A percentile compares a stretch with the other conserved stretches of the same genome.
Conservation (phyloP, 805 yeast species). For the Kodamaea neixiangensis region DNA sequence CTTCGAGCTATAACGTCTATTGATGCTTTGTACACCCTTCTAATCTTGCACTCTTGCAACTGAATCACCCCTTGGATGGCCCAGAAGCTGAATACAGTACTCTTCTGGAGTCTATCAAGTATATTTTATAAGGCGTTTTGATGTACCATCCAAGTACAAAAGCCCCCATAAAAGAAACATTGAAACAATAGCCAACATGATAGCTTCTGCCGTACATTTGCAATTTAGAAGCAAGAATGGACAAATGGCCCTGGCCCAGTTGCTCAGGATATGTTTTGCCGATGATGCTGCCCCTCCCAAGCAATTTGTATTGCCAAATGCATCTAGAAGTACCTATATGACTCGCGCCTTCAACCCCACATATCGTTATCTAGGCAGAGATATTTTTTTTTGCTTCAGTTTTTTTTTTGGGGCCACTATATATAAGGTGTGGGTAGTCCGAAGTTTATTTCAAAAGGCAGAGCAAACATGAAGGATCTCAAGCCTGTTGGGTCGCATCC, state of each 20-base stretch:
- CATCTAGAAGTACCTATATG: background rate
- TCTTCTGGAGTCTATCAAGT: too few species aligned
- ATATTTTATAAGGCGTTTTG: background rate
- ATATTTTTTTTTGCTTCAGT: background rate
- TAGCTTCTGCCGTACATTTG: background rate
- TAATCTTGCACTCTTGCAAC: too few species aligned
- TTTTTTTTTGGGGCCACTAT: background rate
- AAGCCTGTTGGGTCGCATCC: conserved; percentile 23
- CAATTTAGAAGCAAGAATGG: background rate
- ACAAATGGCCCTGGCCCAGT: background rate
- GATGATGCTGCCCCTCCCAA: background rate
- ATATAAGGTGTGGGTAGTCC: background rate
- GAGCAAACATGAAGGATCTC: conserved; percentile 5
- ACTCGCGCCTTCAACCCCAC: background rate
- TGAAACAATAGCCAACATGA: background rate
- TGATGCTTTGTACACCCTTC: too few species aligned
- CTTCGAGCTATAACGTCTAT: too few species aligned
- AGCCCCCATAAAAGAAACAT: too few species aligned
- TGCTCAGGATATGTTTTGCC: background rate
- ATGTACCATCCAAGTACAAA: background rate
- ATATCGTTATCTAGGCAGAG: background rate
- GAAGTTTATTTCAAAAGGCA: background rate
- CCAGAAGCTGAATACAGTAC: background rate
- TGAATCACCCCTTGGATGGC: too few species aligned
- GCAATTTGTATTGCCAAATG: background rate